Conservation (phyloP, 108 stramenopile species). For the Cylindrotheca fusiformis region DNA sequence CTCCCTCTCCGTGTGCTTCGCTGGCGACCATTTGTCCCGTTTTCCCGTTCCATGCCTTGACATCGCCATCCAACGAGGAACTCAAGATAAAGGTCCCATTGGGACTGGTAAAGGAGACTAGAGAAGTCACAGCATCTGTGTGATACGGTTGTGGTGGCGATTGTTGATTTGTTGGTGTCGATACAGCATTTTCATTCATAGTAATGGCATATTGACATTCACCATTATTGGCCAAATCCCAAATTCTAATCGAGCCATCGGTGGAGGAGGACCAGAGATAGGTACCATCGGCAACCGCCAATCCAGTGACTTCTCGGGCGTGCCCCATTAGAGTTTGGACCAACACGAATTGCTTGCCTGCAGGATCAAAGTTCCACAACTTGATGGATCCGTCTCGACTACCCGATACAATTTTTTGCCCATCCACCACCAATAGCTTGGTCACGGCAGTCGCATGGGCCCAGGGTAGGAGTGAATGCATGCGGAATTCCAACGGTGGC, state of each 20-base stretch:
- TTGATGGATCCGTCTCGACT: slow-evolving; percentile 67
- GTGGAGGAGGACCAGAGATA: slow-evolving; percentile 64
- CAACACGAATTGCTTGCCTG: slow-evolving; percentile 46
- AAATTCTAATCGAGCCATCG: slow-evolving; percentile 79
- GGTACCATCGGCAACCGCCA: slow-evolving; percentile 36
- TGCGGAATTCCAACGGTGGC: slow-evolving; percentile 80
- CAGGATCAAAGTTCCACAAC: slow-evolving; percentile 60
- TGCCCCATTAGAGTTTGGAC: slow-evolving; percentile 63
- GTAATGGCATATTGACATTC: slow-evolving; percentile 55
- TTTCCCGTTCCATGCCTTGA: slow-evolving; percentile 80
- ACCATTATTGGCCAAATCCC: slow-evolving; percentile 58
- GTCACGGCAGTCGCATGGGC: slow-evolving; percentile 67
- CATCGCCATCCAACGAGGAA: slow-evolving; percentile 72
- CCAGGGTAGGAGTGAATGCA: slow-evolving; percentile 64
- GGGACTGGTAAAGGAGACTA: slow-evolving; percentile 45
- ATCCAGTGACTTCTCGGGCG: slow-evolving; percentile 71
- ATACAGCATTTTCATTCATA: slow-evolving; percentile 12
- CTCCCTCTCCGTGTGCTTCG: slow-evolving; percentile 75
- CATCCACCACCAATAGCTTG: slow-evolving; percentile 28
- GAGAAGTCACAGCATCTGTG: slow-evolving; percentile 62
- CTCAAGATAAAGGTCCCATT: slow-evolving; percentile 71
- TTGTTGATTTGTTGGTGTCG: not conserved
- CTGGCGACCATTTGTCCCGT: slow-evolving; percentile 79
- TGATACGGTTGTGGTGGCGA: slow-evolving; percentile 41
- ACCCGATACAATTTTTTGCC: slow-evolving; percentile 58